Evolutionary conservation across 805 yeast genomes (phyloP), one percentile per base, ranked within the genome.

Genomic region (Metschnikowia shivogae): DNA sequence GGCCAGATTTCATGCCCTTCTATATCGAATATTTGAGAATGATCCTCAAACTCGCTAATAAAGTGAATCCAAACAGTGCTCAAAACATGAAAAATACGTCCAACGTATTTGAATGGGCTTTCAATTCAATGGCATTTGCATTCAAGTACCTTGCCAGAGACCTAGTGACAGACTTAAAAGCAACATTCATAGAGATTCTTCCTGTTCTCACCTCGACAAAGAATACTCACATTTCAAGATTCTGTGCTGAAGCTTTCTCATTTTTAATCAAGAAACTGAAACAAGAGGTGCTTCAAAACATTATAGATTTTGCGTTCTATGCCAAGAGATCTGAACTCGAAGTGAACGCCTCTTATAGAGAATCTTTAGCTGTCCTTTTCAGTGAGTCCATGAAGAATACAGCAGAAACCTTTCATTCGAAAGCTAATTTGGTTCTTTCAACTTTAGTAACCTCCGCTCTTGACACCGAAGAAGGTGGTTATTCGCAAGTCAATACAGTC

Each of bases 181-280:
- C 88, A 7, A 89, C 97, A 0, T 87, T 86, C 60, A 70, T 74
- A 29, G 58, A 77, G 4, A 68, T 89, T 10, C 63, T 80, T 29
- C 90, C 95, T 0, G 63, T 89, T 19, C 67, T 92, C 44, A 77
- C 78, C 30, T 65, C 80, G 42, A 64, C 64, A 4, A 73, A 73
- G 45, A 84, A 82, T 53, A 79, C 79, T 24, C 81, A 84, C 51
- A 74, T 90, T 30, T 74, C 87, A 1, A 74, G 95, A 49, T 93
- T 92, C 57, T 82, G 95, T 17, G 89, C 97, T 0, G 97, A 92
- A 63, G 93, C 97, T 0, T 63, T 92, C 37, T 86, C 97, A 0
- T 93, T 86, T 56, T 68, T 92, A 45, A 69, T 92, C 8, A 79
- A 93, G 59, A 87, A 87, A 61, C 73, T 86, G 49, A 71, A 73